phyloP scores from a whole-genome alignment of 192 early-diverging fungal species.

The Backusella tuberculispora region DNA sequence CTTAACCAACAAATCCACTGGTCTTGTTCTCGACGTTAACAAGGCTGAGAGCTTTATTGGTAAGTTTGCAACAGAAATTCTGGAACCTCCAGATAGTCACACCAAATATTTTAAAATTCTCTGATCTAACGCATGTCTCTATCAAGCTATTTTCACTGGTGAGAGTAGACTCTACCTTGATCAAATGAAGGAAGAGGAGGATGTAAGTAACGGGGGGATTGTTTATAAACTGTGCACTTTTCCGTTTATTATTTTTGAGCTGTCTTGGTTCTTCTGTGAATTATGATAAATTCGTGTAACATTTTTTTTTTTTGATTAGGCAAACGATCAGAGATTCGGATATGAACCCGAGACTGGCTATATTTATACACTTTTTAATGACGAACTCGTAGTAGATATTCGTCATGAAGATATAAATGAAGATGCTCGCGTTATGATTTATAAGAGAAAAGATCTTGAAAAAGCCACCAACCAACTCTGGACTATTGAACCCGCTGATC shows the following conservation, averaged over 20 bases:
- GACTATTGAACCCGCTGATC: constrained; percentile 30
- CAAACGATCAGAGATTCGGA: constrained; percentile 41
- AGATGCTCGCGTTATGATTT: constrained; percentile 31
- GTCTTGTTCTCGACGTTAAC: constrained; percentile 37
- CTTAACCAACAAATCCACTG: constrained; percentile 38
- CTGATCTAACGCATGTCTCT: background rate
- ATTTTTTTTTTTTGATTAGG: constrained; percentile 16
- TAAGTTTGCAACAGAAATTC: constrained; percentile 11
- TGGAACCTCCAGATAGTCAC: background rate
- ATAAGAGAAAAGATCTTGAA: constrained; percentile 27
- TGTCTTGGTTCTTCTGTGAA: background rate
- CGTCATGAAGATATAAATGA: constrained; percentile 11
- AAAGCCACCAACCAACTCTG: constrained; percentile 37
- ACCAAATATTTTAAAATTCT: background rate
- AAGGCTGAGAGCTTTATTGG: constrained; percentile 32
- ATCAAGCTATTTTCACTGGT: constrained; percentile 34
- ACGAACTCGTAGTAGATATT: constrained; percentile 29
- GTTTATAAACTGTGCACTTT: background rate
- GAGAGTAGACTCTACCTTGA: constrained; percentile 33
- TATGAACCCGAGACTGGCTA: constrained; percentile 31
- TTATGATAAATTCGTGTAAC: constrained; percentile 9
- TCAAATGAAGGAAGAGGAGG: constrained; percentile 37
- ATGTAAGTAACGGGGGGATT: constrained; percentile 22
- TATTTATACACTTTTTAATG: constrained; percentile 31
- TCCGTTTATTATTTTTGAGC: background rate